A percentile compares a stretch with the other conserved stretches of the same genome.
These are phyloP conservation scores for Penicillium antarcticum DNA, from an alignment of 495 filamentous ascomycete species.

Conservation along the genomic window DNA sequence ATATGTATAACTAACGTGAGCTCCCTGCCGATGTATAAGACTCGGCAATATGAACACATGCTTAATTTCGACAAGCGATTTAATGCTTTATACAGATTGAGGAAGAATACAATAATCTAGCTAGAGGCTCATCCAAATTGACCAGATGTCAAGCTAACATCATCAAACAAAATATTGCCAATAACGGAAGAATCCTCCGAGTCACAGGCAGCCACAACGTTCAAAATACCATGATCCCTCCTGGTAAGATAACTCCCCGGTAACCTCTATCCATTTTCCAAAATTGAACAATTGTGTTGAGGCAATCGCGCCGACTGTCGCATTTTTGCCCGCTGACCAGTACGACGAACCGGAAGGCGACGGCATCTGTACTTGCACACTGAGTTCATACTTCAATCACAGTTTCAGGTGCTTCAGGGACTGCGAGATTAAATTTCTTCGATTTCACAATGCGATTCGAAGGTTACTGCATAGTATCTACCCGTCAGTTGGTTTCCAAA, in stretches of 20 bases:
- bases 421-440: conserved; percentile 22
- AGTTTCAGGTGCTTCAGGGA: conserved; percentile 9
- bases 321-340: conserved; percentile 20
- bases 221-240: conserved; percentile 11
- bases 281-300: conserved; percentile 6
- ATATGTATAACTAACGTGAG: no score
- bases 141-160: conserved; percentile 10
- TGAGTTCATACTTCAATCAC: conserved; percentile 14
- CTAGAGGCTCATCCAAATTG: not conserved
- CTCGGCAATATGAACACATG: no score
- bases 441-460: conserved; percentile 21
- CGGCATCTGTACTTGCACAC: conserved; percentile 10
- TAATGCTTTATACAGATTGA: no score
- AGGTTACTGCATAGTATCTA: conserved; percentile 7
- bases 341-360: conserved; percentile 8
- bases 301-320: conserved; percentile 13
- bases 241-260: conserved; percentile 13
- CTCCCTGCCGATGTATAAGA: no score
- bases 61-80: no score
- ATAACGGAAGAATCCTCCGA: conserved; percentile 19
- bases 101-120: no score
- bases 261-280: conserved; percentile 18
- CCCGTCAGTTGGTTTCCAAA: not conserved
- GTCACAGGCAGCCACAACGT: conserved; percentile 19
- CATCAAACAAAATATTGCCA: conserved; percentile 18